These are phyloP conservation scores for Cryptosporidium xiaoi DNA, from an alignment of 169 alveolate genomes.

Conservation along the genomic window DNA sequence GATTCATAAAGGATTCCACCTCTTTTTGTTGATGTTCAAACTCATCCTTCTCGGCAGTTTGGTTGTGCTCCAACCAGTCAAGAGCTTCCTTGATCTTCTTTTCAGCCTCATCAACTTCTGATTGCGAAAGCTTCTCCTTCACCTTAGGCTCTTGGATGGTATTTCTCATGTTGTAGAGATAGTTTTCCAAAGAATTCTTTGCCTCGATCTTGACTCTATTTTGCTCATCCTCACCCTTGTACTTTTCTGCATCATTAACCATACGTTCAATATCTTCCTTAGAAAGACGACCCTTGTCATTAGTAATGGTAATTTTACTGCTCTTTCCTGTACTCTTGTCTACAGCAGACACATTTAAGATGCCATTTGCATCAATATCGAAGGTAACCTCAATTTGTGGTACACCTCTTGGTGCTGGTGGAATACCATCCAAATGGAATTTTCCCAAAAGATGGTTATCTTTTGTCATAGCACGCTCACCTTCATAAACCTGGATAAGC, in stretches of 20 bases:
- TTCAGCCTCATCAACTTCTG: conserved; percentile 89
- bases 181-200: conserved; percentile 92
- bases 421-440: conserved; percentile 96
- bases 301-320: conserved; percentile 94
- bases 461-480: conserved; percentile 96
- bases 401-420: conserved; percentile 98
- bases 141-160: conserved; percentile 91
- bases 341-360: conserved; percentile 94
- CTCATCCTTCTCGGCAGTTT: conserved; percentile 93
- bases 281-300: conserved; percentile 95
- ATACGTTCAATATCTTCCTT: conserved; percentile 94
- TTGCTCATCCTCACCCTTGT: conserved; percentile 93
- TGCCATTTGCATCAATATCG: conserved; percentile 97
- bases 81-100: conserved; percentile 89
- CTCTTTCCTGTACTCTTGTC: conserved; percentile 95
- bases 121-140: conserved; percentile 92
- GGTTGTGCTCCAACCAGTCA: conserved; percentile 95
- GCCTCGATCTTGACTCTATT: conserved; percentile 91
- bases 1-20: conserved; percentile 93
- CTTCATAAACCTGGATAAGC: conserved; percentile 95
- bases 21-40: conserved; percentile 95
- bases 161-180: conserved; percentile 92
- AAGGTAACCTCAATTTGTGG: conserved; percentile 98
- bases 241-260: conserved; percentile 97
- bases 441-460: conserved; percentile 96